Percentiles rank a stretch among this genome's conserved stretches.
phyloP scores from a whole-genome alignment of 2,329 filamentous ascomycete species.

The Scedosporium dehoogii region DNA sequence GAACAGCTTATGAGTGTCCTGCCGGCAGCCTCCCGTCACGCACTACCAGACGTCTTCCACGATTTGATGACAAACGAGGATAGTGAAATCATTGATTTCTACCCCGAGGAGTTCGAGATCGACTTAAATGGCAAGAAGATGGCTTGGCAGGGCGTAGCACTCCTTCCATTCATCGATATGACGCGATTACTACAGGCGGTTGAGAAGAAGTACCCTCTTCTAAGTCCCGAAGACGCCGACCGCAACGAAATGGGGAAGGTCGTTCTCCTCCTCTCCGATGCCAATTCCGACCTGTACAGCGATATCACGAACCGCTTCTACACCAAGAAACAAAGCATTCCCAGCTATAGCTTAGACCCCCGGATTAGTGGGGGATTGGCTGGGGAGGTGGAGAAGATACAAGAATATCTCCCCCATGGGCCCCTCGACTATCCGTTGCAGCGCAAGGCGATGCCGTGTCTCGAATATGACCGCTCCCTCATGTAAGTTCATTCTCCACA shows the following conservation, averaged over 20 bases:
- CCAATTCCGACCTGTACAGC: conserved; percentile 69
- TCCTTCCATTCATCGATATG: conserved; percentile 95
- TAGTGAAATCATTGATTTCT: conserved; percentile 94
- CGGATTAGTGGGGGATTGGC: conserved; percentile 66
- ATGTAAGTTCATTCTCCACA: conserved; percentile 44
- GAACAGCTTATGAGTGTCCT: conserved; percentile 98
- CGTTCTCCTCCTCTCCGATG: conserved; percentile 73
- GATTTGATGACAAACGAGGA: conserved; percentile 79
- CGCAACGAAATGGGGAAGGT: conserved; percentile 77
- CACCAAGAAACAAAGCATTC: conserved; percentile 68
- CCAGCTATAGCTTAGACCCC: conserved; percentile 64
- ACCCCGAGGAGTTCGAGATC: conserved; percentile 85
- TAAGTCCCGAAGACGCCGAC: conserved; percentile 65
- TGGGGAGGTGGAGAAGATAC: conserved; percentile 72
- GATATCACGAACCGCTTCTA: conserved; percentile 81
- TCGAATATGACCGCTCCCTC: conserved; percentile 80
- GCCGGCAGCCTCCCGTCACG: conserved; percentile 84
- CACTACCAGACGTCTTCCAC: conserved; percentile 81
- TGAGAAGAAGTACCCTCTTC: conserved; percentile 66
- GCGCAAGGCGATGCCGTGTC: conserved; percentile 58
- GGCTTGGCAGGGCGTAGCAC: conserved; percentile 90
- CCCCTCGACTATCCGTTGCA: conserved; percentile 70
- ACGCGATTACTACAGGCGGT: conserved; percentile 74
- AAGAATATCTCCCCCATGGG: conserved; percentile 75
- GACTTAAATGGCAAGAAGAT: conserved; percentile 98